Percentiles rank a stretch among this genome's conserved stretches.
These are phyloP conservation scores for Penicillium sp. DNA, from an alignment of 2,329 filamentous ascomycete genomes.

Conservation along the genomic window DNA sequence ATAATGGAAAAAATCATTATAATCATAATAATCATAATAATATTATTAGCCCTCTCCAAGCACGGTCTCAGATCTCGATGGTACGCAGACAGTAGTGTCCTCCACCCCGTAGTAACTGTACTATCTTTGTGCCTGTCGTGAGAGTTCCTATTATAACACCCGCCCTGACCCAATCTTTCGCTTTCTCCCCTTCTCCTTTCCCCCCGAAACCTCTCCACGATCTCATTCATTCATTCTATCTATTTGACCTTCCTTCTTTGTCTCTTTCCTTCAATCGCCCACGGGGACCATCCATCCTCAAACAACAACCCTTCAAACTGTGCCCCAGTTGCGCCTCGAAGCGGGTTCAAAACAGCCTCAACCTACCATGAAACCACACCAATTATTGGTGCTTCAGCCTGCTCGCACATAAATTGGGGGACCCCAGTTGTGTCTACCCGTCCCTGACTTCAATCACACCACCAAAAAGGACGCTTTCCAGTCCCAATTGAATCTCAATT, in stretches of 20 bases:
- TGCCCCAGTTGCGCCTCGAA: slow-evolving; percentile 5
- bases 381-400: slow-evolving; percentile 14
- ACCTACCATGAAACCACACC: slow-evolving; percentile 27
- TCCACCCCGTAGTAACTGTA: neutral
- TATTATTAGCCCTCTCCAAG: neutral
- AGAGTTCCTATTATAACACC: slow-evolving; percentile 11
- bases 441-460: neutral
- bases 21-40: neutral
- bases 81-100: neutral
- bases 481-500: neutral
- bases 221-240: slow-evolving; percentile 1
- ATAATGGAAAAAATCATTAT: neutral
- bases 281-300: neutral
- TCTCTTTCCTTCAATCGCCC: neutral
- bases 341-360: slow-evolving; percentile 2
- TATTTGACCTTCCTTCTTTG: neutral
- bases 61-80: neutral
- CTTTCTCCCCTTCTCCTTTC: slow-evolving; percentile 12
- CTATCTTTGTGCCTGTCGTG: neutral
- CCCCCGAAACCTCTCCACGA: slow-evolving; percentile 13
- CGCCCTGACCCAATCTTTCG: slow-evolving; percentile 18
- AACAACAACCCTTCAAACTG: neutral
- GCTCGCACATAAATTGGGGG: slow-evolving; percentile 17
- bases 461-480: neutral
- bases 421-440: neutral